Conservation (phyloP, 2,329 filamentous ascomycete species). For the Stachybotrys echinatus region DNA sequence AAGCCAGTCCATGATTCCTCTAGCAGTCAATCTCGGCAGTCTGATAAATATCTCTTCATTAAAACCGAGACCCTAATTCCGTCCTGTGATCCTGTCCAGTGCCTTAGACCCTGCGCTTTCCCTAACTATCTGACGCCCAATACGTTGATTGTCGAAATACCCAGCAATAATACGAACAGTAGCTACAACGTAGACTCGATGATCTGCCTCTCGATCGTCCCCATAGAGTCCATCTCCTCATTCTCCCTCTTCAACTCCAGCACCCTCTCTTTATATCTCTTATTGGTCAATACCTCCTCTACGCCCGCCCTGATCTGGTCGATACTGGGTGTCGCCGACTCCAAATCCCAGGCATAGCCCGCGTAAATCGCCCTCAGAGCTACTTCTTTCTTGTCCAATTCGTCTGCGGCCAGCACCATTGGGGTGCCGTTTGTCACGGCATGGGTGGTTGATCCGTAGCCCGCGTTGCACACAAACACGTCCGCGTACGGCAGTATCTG, state of each 20-base stretch:
- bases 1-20: too few relatives aligned
- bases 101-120: too few relatives aligned
- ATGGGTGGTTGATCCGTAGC: neutral
- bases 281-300: neutral
- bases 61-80: too few relatives aligned
- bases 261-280: neutral
- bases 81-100: too few relatives aligned
- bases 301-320: neutral
- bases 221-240: neutral
- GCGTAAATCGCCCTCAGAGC: slow-evolving; percentile 1
- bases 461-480: neutral
- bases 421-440: slow-evolving; percentile 2
- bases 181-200: too few relatives aligned
- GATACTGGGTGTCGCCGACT: neutral
- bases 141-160: too few relatives aligned
- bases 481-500: neutral
- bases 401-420: neutral
- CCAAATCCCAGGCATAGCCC: slow-evolving; percentile 1
- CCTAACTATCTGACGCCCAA: too few relatives aligned
- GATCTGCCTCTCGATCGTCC: neutral
- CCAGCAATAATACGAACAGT: too few relatives aligned
- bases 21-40: too few relatives aligned
- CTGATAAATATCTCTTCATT: too few relatives aligned
- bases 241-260: neutral
- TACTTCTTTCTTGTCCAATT: slow-evolving; percentile 1